phyloP scores from a whole-genome alignment of 164 flowering plant species.

The Vitis vinifera region DNA sequence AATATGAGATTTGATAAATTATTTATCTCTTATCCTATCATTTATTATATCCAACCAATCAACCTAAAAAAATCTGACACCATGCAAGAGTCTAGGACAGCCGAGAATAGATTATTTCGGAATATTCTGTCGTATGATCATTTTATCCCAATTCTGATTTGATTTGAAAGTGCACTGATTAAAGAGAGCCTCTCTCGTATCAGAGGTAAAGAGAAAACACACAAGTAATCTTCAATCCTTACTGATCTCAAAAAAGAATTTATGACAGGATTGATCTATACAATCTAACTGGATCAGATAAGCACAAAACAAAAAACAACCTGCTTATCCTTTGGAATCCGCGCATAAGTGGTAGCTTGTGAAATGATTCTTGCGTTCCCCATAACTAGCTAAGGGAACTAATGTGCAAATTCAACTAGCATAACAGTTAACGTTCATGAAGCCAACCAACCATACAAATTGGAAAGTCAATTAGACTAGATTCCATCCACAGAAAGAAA shows the following conservation, averaged over 20 bases:
- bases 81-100: too few species aligned
- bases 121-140: too few species aligned
- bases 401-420: background rate
- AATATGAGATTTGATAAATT: too few species aligned
- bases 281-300: conserved; percentile 27
- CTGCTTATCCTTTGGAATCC: conserved; percentile 24
- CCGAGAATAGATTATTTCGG: too few species aligned
- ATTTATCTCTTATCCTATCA: too few species aligned
- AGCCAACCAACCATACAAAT: background rate
- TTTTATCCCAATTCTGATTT: too few species aligned
- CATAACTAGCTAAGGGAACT: background rate
- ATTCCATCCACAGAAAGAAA: too few species aligned
- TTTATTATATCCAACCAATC: too few species aligned
- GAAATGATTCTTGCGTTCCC: background rate
- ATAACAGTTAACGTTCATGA: background rate
- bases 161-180: too few species aligned
- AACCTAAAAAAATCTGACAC: too few species aligned
- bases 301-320: conserved; percentile 30
- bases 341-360: background rate
- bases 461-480: background rate
- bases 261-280: conserved; percentile 10
- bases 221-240: background rate
- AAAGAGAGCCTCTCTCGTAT: background rate
- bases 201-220: background rate
- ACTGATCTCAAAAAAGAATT: background rate